These are phyloP conservation scores for peach (Prunus persica) DNA, from an alignment of 306 rosid genomes.

Conservation along the genomic window Prunus_persica_NCBIv2 NC_034010.1:10688501-10689000, in stretches of 20 bases:
- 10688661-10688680: conserved; percentile 19
- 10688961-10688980: conserved; percentile 80
- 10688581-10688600: conserved; percentile 5
- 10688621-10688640: conserved; percentile 15
- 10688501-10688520: conserved; percentile 20
- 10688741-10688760: conserved; percentile 43
- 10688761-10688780: conserved; percentile 33
- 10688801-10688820: conserved; percentile 27
- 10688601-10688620: conserved; percentile 5
- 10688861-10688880: conserved; percentile 65
- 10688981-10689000: conserved; percentile 65
- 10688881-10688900: conserved; percentile 93
- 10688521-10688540: conserved; percentile 24
- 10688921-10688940: conserved; percentile 80
- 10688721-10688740: conserved; percentile 14
- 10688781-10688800: conserved; percentile 55
- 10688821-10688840: conserved; percentile 85
- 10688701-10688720: conserved; percentile 21
- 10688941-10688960: conserved; percentile 97
- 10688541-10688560: conserved; percentile 21
- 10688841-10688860: conserved; percentile 88
- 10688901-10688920: conserved; percentile 96
- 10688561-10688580: neutral
- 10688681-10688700: conserved; percentile 35
- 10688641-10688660: conserved; percentile 7